Conservation (phyloP, 2,329 filamentous ascomycete species). For the Venturia asperata region DNA sequence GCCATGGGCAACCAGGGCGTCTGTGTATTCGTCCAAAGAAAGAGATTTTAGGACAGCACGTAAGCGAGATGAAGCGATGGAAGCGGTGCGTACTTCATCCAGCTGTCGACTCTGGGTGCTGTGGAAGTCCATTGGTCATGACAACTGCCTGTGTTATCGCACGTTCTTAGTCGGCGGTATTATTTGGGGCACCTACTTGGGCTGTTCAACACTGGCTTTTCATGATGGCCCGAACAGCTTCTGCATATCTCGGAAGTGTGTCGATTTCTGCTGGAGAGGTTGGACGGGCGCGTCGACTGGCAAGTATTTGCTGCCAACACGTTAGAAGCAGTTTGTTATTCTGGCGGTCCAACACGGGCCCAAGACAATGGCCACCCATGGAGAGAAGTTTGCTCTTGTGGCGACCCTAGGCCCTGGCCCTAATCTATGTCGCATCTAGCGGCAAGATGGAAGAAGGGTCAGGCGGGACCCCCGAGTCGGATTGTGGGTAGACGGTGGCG, state of each 20-base stretch:
- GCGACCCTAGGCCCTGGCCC: neutral
- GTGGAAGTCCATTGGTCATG: neutral
- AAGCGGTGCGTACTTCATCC: neutral
- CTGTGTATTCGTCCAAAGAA: slow-evolving; percentile 12
- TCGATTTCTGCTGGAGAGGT: neutral
- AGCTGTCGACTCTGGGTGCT: neutral
- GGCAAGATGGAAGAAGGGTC: neutral
- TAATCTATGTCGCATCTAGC: neutral
- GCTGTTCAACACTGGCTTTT: neutral
- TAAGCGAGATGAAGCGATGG: neutral
- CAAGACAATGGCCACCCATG: neutral
- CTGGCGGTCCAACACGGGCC: neutral
- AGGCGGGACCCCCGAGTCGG: too few species aligned
- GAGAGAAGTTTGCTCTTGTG: neutral
- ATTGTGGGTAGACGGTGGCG: too few species aligned
- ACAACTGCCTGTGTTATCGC: neutral
- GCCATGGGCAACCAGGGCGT: slow-evolving; percentile 21
- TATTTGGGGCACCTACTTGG: neutral
- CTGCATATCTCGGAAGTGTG: neutral
- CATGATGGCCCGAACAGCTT: neutral
- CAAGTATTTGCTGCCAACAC: neutral
- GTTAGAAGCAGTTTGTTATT: neutral
- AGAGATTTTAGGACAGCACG: neutral
- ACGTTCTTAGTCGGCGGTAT: neutral
- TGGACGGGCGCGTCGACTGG: neutral